Evolutionary conservation across 2,329 filamentous ascomycete species (phyloP), one percentile per base, ranked within the genome.

Genomic region (Alternaria atra): DNA sequence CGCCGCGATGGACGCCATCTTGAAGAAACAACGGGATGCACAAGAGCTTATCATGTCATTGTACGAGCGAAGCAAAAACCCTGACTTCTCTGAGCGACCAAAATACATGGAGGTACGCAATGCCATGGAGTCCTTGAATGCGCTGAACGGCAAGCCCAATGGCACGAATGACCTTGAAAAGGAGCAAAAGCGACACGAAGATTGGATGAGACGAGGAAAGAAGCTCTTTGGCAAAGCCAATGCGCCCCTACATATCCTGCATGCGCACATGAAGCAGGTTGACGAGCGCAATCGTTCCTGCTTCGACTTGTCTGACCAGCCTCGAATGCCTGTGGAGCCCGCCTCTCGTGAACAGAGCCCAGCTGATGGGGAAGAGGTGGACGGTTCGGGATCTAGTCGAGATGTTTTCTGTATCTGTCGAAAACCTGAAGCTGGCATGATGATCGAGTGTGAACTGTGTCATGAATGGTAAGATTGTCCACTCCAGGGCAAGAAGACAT

Each of bases 121-220:
- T 44, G 89, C 97, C 9, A 92, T 95, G 83, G 92, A 94, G 72
- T 90, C 90, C 62, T 82, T 99, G 12, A 91, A 93, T 59, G 92
- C 95, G 54, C 85, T 98, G 9, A 97, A 97, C 71, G 97, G 93
- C 65, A 97, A 97, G 74, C 95, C 95, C 0, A 87, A 87, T 40
- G 95, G 95, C 2, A 97, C 94, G 0, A 86, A 96, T 34, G 95
- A 99, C 72, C 86, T 99, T 5, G 95, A 99, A 75, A 94, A 93
- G 66, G 93, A 98, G 77, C 91, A 95, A 67, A 97, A 95, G 75
- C 89, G 92, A 7, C 95, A 98, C 68, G 95, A 99, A 76, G 95
- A 99, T 77, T 99, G 95, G 95, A 99, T 99, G 94, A 88, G 95
- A 32, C 93, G 93, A 73, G 95, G 95, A 52, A 99, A 99, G 82